These are phyloP conservation scores for Aphanomyces stellatus DNA, from an alignment of 352 stramenopile species.

Conservation along the genomic window DNA sequence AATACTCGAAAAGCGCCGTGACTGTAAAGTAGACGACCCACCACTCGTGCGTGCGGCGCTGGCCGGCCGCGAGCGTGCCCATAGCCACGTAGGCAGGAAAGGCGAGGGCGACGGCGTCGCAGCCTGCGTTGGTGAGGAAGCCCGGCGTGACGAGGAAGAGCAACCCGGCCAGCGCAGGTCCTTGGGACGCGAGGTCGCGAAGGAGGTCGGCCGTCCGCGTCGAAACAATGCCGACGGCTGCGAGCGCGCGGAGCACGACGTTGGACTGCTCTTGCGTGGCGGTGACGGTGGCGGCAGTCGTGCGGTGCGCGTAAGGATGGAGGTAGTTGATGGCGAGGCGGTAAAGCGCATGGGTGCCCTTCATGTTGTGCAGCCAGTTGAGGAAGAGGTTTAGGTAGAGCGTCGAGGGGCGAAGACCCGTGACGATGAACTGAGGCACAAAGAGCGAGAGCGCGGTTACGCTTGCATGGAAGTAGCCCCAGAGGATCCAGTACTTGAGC, in stretches of 20 bases:
- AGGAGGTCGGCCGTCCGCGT: constrained; percentile 55
- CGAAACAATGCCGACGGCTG: constrained; percentile 54
- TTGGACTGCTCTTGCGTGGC: constrained; percentile 37
- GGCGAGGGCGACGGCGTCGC: constrained; percentile 60
- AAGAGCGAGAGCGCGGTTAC: constrained; percentile 34
- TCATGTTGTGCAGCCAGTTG: constrained; percentile 74
- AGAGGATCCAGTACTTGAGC: constrained; percentile 81
- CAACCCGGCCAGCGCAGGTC: constrained; percentile 59
- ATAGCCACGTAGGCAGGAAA: constrained; percentile 80
- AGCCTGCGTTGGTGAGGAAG: constrained; percentile 72
- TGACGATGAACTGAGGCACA: constrained; percentile 47
- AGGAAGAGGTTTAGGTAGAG: constrained; percentile 60
- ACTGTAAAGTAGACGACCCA: constrained; percentile 81
- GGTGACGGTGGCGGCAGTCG: constrained; percentile 30
- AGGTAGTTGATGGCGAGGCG: constrained; percentile 52
- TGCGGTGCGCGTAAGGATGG: constrained; percentile 62
- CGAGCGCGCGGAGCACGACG: constrained; percentile 56
- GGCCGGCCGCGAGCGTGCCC: constrained; percentile 41
- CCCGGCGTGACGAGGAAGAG: constrained; percentile 82
- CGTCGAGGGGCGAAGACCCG: constrained; percentile 43
- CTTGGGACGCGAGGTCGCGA: constrained; percentile 71
- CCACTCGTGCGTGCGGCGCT: constrained; percentile 81
- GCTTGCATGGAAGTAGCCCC: constrained; percentile 42
- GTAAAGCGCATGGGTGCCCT: constrained; percentile 65
- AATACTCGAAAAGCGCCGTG: constrained; percentile 56